Evolutionary conservation across 345 rosid genomes (phyloP).

Genomic region (Eucalyptus cloeziana): DNA sequence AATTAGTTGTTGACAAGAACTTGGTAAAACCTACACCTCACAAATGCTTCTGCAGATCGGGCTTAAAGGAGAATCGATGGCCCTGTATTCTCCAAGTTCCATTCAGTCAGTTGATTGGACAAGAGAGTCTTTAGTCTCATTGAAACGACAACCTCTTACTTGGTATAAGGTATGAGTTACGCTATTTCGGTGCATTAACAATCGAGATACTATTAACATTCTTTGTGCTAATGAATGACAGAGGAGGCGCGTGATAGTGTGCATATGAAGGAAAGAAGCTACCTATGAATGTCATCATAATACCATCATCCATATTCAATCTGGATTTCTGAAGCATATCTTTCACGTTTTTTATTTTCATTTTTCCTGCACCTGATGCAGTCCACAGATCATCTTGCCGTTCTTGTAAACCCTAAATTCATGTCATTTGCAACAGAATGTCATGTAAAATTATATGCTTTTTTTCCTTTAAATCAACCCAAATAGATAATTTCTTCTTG

Average conservation of each 20-base stretch:
- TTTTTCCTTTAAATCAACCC: not conserved
- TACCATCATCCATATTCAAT: not conserved
- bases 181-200: not conserved
- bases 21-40: not conserved
- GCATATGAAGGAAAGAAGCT: not conserved
- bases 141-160: constrained; percentile 38
- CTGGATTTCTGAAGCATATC: not conserved
- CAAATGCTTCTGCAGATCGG: constrained; percentile 37
- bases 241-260: not conserved
- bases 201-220: not conserved
- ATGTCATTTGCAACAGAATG: not conserved
- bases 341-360: not conserved
- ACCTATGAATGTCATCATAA: not conserved
- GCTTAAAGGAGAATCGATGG: constrained; percentile 61
- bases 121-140: constrained; percentile 17
- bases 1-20: not conserved
- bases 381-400: not conserved
- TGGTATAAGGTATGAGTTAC: constrained; percentile 65
- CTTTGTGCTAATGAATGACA: not conserved
- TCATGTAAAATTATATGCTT: not conserved
- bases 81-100: constrained; percentile 31
- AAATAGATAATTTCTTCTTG: not conserved
- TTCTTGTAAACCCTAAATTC: not conserved
- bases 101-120: constrained; percentile 42
- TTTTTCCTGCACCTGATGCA: not conserved